Conservation (phyloP, 1,284 basidiomycete genomes). For the Ceratorhiza oryzae-sativae region DNA sequence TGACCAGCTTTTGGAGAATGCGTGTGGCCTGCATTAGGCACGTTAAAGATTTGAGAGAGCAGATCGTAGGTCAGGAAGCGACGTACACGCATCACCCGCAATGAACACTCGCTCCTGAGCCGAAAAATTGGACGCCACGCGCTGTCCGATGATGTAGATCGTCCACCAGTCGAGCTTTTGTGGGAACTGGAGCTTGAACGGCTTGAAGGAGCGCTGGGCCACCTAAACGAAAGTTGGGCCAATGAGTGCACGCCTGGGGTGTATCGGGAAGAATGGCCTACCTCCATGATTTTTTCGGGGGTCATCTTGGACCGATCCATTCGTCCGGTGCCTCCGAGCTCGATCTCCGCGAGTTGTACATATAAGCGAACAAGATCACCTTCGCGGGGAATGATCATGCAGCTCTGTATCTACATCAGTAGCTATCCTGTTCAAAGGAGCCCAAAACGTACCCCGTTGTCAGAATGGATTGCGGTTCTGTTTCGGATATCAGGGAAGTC, state of each 20-base stretch:
- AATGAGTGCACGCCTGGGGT: not conserved
- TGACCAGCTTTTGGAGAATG: slow-evolving; percentile 77
- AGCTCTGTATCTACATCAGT: slow-evolving; percentile 43
- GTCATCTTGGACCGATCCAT: slow-evolving; percentile 68
- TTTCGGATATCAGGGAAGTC: slow-evolving; percentile 85
- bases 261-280: slow-evolving; percentile 45
- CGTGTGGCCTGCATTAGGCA: slow-evolving; percentile 60
- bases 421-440: slow-evolving; percentile 49
- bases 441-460: slow-evolving; percentile 52
- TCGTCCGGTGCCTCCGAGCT: slow-evolving; percentile 63
- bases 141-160: slow-evolving; percentile 78
- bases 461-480: slow-evolving; percentile 68
- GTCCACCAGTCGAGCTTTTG: slow-evolving; percentile 81
- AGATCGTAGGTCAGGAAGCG: not conserved
- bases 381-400: slow-evolving; percentile 77
- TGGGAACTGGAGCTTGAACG: slow-evolving; percentile 68
- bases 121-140: slow-evolving; percentile 74
- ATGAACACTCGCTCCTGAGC: slow-evolving; percentile 77
- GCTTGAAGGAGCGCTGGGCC: slow-evolving; percentile 69
- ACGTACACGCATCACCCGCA: slow-evolving; percentile 72
- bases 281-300: slow-evolving; percentile 68
- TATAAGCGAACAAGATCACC: slow-evolving; percentile 62
- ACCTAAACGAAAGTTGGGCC: slow-evolving; percentile 50
- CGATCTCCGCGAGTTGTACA: slow-evolving; percentile 67
- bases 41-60: not conserved